Conservation (phyloP, 176 grass and related monocot genomes). For the Elaeis guineensis region DNA sequence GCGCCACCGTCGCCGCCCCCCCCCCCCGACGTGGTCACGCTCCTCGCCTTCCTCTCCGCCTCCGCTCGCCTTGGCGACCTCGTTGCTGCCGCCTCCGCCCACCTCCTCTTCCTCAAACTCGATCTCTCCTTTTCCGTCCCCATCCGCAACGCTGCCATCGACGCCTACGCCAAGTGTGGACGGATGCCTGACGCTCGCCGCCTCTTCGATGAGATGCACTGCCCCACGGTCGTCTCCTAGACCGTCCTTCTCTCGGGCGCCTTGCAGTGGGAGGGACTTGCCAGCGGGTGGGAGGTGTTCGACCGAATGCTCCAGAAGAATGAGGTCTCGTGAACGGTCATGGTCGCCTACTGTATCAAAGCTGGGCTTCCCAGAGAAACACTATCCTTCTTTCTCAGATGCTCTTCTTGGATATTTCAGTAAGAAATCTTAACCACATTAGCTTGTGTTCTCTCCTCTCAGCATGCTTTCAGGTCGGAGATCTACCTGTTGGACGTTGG, state of each 20-base stretch:
- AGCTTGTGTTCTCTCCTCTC: conserved; percentile 20
- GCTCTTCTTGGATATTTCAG: conserved; percentile 1
- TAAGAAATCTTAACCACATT: conserved; percentile 20
- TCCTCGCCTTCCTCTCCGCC: conserved; percentile 22
- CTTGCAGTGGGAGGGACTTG: conserved; percentile 6
- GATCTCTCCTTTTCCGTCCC: conserved; percentile 18
- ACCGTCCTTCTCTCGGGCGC: conserved; percentile 4
- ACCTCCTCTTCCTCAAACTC: conserved; percentile 31
- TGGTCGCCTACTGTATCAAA: conserved; percentile 4
- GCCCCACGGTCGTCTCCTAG: conserved; percentile 9
- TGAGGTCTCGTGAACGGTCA: conserved; percentile 19
- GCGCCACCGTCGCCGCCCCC: no score
- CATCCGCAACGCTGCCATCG: conserved; percentile 12
- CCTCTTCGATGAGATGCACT: conserved; percentile 9
- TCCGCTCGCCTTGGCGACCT: conserved; percentile 24
- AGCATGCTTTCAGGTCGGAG: conserved; percentile 17
- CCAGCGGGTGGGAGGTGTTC: conserved; percentile 2
- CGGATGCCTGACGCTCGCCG: conserved; percentile 13
- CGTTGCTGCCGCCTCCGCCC: conserved; percentile 12
- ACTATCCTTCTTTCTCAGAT: conserved; percentile 7
- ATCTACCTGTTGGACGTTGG: conserved; percentile 20
- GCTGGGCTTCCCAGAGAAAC: conserved; percentile 14
- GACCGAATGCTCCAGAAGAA: conserved; percentile 17
- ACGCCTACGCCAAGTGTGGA: conserved; percentile 34
- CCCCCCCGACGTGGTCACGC: conserved; percentile 15